Conservation (phyloP, 1,139 yeast genomes). For the Barnettozyma hawaiiensis region DNA sequence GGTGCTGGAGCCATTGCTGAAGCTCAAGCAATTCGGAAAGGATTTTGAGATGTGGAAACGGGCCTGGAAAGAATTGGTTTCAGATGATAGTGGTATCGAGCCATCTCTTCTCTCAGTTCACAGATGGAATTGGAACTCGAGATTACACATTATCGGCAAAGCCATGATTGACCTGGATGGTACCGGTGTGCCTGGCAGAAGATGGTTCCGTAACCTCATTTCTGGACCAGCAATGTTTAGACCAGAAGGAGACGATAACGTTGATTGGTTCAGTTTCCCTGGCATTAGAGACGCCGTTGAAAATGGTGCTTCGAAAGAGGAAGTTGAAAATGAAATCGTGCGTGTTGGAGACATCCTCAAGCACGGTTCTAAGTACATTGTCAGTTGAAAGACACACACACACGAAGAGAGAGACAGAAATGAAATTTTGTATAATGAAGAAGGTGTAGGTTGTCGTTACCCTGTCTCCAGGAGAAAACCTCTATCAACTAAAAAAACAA, state of each 20-base stretch:
- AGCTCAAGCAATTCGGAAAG: slow-evolving; percentile 35
- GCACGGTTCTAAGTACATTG: slow-evolving; percentile 27
- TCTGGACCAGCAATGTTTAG: slow-evolving; percentile 67
- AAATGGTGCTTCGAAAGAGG: slow-evolving; percentile 37
- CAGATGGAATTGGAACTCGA: slow-evolving; percentile 78
- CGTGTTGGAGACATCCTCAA: slow-evolving; percentile 36
- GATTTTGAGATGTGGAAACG: slow-evolving; percentile 42
- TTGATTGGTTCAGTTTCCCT: slow-evolving; percentile 70
- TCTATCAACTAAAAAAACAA: not conserved
- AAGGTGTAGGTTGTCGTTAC: not conserved
- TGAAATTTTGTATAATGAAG: no score
- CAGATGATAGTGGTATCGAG: slow-evolving; percentile 41
- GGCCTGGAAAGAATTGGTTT: slow-evolving; percentile 48
- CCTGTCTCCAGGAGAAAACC: not conserved
- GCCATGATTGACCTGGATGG: slow-evolving; percentile 45
- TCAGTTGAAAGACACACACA: no score
- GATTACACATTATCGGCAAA: slow-evolving; percentile 52
- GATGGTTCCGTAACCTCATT: slow-evolving; percentile 63
- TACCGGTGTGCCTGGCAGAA: slow-evolving; percentile 38
- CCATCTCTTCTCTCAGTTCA: slow-evolving; percentile 65
- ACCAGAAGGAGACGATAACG: slow-evolving; percentile 39
- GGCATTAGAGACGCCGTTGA: slow-evolving; percentile 61
- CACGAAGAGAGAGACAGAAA: no score
- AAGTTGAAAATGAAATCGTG: slow-evolving; percentile 54
- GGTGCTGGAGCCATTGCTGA: slow-evolving; percentile 27